These are phyloP conservation scores for Syzygium aromaticum DNA, from an alignment of 345 rosid species.

Conservation along the genomic window DNA sequence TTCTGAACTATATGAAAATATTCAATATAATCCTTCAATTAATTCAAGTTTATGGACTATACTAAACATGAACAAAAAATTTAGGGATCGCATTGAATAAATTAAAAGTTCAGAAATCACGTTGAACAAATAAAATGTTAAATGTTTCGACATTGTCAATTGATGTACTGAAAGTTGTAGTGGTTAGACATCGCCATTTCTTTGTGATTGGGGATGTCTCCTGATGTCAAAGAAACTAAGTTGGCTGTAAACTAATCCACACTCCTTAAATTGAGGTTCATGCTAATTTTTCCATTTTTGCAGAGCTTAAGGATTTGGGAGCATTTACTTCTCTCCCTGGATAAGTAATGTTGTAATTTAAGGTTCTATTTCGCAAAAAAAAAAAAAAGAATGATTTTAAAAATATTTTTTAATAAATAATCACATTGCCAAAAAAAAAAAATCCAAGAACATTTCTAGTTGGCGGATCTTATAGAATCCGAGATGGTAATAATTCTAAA, in stretches of 20 bases:
- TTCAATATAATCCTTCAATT: too few relatives aligned
- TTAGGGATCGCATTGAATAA: too few relatives aligned
- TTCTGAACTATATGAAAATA: too few relatives aligned
- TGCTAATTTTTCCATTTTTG: not conserved
- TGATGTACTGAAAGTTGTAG: too few relatives aligned
- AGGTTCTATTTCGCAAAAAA: not conserved
- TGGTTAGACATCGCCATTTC: not conserved
- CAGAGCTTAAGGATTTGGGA: not conserved
- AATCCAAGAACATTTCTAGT: not conserved
- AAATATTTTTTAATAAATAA: too few relatives aligned
- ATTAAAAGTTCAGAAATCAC: too few relatives aligned
- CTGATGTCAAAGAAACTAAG: not conserved
- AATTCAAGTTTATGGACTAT: too few relatives aligned
- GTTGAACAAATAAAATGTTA: too few relatives aligned
- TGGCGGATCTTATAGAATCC: not conserved
- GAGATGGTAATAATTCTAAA: not conserved
- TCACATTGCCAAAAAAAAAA: too few relatives aligned
- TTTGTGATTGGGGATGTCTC: not conserved
- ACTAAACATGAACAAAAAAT: too few relatives aligned
- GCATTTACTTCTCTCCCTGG: not conserved
- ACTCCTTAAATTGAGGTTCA: not conserved
- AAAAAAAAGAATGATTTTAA: too few relatives aligned
- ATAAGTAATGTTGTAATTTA: not conserved
- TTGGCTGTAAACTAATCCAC: not conserved
- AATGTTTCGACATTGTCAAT: too few relatives aligned